phyloP scores from a whole-genome alignment of 306 rosid genomes.

The Cicer pinnatifidum region DNA sequence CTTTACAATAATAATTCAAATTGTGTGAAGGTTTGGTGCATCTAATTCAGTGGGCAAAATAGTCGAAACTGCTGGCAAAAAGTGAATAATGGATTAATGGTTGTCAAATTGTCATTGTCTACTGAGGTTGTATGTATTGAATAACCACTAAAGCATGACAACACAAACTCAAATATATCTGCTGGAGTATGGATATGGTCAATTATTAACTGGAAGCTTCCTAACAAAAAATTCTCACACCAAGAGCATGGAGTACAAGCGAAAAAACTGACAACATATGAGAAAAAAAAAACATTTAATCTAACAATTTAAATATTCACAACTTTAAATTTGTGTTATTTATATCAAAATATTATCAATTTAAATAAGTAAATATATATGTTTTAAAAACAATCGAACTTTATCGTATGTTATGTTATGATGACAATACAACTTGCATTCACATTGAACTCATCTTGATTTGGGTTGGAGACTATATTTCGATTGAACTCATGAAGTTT shows the following conservation, averaged over 20 bases:
- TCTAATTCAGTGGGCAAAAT: conserved; percentile 35
- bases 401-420: no score
- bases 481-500: no score
- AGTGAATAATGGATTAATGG: conserved; percentile 24
- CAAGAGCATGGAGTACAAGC: not conserved
- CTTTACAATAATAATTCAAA: not conserved
- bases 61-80: conserved; percentile 16
- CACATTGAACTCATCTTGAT: no score
- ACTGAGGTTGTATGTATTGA: conserved; percentile 4
- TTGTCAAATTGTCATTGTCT: conserved; percentile 49
- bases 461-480: no score
- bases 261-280: not conserved
- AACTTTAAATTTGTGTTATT: no score
- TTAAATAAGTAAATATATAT: no score
- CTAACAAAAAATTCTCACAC: not conserved
- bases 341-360: no score
- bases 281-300: no score
- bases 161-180: conserved; percentile 19
- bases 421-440: no score
- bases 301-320: no score
- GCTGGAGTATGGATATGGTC: not conserved
- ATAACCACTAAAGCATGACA: conserved; percentile 34
- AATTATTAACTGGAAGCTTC: conserved; percentile 12
- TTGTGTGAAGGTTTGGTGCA: conserved; percentile 13
- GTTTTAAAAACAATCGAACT: no score